Conservation (phyloP, 1,284 basidiomycete species). For the Porogramme epimiltina region DNA sequence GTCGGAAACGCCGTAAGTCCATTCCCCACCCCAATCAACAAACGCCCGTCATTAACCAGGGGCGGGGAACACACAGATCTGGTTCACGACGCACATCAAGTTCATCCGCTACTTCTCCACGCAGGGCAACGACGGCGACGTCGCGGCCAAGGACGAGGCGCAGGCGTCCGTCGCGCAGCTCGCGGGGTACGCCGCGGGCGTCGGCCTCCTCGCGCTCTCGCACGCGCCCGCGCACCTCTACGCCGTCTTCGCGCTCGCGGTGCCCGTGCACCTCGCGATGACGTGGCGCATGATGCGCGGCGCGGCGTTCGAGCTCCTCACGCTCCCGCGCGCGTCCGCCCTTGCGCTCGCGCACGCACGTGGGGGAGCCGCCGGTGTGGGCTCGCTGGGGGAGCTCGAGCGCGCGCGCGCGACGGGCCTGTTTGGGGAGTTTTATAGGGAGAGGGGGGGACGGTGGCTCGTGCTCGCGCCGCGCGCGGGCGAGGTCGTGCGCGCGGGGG, state of each 20-base stretch:
- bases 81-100: constrained; percentile 37
- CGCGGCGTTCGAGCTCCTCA: constrained; percentile 34
- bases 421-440: constrained; percentile 35
- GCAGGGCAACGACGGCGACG: constrained; percentile 34
- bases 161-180: constrained; percentile 34
- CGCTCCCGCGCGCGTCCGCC: constrained; percentile 28
- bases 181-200: constrained; percentile 31
- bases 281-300: constrained; percentile 32
- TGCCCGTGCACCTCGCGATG: constrained; percentile 28
- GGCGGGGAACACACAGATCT: too few species aligned
- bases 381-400: constrained; percentile 27
- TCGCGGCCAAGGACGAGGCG: constrained; percentile 35
- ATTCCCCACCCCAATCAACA: not conserved
- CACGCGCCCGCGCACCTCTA: constrained; percentile 34
- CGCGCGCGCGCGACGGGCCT: constrained; percentile 22
- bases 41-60: not conserved
- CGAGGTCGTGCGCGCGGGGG: constrained; percentile 24
- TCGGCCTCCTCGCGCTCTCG: constrained; percentile 31
- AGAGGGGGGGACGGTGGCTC: constrained; percentile 24
- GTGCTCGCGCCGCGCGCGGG: constrained; percentile 27
- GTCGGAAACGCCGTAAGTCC: constrained; percentile 31
- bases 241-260: constrained; percentile 29
- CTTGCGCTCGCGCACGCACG: constrained; percentile 26
- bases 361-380: constrained; percentile 8
- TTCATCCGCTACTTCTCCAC: constrained; percentile 34